Evolutionary conservation across 192 early-diverging fungal genomes (phyloP).

Genomic region (Cetraspora pellucida): DNA sequence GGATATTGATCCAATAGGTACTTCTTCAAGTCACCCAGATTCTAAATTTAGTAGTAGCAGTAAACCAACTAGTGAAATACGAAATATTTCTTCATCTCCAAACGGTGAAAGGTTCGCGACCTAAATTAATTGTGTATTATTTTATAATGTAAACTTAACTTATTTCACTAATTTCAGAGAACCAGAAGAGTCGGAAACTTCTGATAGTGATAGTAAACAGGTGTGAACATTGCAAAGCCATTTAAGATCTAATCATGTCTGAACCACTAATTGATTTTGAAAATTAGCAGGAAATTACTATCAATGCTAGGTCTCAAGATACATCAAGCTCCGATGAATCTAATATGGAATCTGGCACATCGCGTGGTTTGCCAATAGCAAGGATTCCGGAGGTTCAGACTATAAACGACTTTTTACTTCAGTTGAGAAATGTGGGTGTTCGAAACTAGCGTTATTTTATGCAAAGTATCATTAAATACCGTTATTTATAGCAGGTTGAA

Average conservation of each 20-base stretch:
- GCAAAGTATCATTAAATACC: background rate
- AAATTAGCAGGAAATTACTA: background rate
- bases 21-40: background rate
- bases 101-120: background rate
- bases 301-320: background rate
- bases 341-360: background rate
- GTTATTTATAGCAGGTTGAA: no score
- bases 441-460: background rate
- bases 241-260: background rate
- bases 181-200: background rate
- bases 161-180: background rate
- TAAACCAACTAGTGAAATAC: background rate
- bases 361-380: background rate
- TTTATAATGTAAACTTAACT: background rate
- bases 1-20: background rate
- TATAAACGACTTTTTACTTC: background rate
- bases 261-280: background rate
- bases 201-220: slow-evolving; percentile 3
- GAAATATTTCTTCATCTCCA: background rate
- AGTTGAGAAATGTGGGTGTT: background rate
- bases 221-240: background rate
- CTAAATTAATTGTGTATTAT: background rate
- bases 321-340: background rate
- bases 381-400: background rate
- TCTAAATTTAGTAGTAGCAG: background rate